Conservation (phyloP, 1,284 basidiomycete species). For the Inonotus hispidus region DNA sequence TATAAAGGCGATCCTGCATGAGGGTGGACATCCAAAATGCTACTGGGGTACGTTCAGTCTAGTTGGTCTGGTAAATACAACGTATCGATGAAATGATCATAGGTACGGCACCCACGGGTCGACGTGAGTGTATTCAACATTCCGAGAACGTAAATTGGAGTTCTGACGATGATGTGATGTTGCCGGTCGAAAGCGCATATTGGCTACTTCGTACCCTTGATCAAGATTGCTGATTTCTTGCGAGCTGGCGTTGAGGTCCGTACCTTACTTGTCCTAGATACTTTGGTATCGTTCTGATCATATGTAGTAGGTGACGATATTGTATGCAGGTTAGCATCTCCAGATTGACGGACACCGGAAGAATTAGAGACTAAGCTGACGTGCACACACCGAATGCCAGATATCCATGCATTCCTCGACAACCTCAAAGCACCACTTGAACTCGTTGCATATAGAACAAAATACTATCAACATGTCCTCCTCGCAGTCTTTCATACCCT, state of each 20-base stretch:
- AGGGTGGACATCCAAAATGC: conserved; percentile 72
- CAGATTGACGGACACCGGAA: not conserved
- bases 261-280: not conserved
- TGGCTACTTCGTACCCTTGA: conserved; percentile 93
- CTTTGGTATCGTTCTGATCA: conserved; percentile 4
- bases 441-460: conserved; percentile 82
- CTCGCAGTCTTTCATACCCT: conserved; percentile 83
- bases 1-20: conserved; percentile 78
- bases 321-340: conserved; percentile 70
- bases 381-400: conserved; percentile 35
- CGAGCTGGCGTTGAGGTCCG: conserved; percentile 79
- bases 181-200: conserved; percentile 71
- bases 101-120: conserved; percentile 93
- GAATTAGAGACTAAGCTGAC: not conserved
- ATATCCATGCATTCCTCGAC: conserved; percentile 97
- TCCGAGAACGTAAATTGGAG: not conserved
- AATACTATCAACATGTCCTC: conserved; percentile 87
- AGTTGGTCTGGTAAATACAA: too few relatives aligned
- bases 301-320: conserved; percentile 66
- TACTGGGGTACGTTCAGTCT: conserved; percentile 75
- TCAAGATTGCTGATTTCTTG: conserved; percentile 96
- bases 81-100: conserved; percentile 16
- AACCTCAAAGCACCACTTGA: conserved; percentile 98
- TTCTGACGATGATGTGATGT: not conserved
- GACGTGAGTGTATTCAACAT: conserved; percentile 59